Conservation (phyloP, 306 rosid species). For the Gastrolobium villosum region DNA sequence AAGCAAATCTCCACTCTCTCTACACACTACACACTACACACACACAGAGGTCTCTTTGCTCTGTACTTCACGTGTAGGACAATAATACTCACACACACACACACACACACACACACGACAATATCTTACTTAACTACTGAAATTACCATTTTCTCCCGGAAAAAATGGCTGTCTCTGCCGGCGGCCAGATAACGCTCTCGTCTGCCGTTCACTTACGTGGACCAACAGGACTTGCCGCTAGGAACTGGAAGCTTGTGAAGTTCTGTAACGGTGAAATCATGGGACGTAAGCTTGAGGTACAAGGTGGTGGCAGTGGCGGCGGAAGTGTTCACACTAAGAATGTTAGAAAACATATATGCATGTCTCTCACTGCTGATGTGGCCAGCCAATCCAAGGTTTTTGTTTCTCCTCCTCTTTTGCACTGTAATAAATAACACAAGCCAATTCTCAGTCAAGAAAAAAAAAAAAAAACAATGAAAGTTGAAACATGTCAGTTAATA, state of each 20-base stretch:
- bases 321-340: conserved; percentile 22
- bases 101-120: conserved; percentile 22
- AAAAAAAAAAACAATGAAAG: not conserved
- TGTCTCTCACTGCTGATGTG: conserved; percentile 54
- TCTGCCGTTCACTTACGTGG: conserved; percentile 42
- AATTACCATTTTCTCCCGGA: conserved; percentile 39
- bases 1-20: conserved; percentile 25
- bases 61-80: conserved; percentile 39
- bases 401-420: not conserved
- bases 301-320: not conserved
- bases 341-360: conserved; percentile 40
- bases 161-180: conserved; percentile 51
- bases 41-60: not conserved
- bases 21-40: conserved; percentile 20
- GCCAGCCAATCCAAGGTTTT: conserved; percentile 54
- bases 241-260: conserved; percentile 45
- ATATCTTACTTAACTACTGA: conserved; percentile 15
- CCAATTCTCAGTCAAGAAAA: not conserved
- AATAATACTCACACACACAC: conserved; percentile 3
- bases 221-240: conserved; percentile 12
- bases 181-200: conserved; percentile 51
- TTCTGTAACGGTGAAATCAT: conserved; percentile 46
- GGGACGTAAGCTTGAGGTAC: conserved; percentile 50
- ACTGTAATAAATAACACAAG: not conserved
- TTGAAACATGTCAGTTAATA: not conserved